phyloP scores from a whole-genome alignment of 2,329 filamentous ascomycete species.

The Penicillium oxalicum region DNA sequence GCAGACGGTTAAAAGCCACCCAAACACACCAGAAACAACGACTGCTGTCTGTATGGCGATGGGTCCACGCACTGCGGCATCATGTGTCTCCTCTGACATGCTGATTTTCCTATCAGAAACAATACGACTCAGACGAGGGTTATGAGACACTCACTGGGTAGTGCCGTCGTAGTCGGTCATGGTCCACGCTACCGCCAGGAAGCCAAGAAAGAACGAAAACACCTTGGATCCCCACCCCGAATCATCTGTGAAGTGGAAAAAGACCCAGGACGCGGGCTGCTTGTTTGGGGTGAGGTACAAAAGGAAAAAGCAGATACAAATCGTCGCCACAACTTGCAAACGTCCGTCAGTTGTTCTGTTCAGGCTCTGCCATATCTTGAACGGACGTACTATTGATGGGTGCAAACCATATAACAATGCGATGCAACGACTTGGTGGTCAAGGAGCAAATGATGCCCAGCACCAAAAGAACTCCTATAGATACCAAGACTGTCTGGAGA shows the following conservation, averaged over 20 bases:
- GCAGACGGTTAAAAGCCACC: constrained; percentile 59
- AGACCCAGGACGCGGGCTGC: constrained; percentile 55
- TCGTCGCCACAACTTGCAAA: constrained; percentile 49
- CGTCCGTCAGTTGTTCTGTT: background rate
- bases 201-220: constrained; percentile 58
- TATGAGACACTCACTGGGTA: constrained; percentile 47
- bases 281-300: constrained; percentile 55
- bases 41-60: constrained; percentile 55
- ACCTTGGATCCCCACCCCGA: constrained; percentile 57
- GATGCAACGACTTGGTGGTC: constrained; percentile 54
- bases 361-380: background rate
- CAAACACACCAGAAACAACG: constrained; percentile 54
- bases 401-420: constrained; percentile 59
- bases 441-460: constrained; percentile 59
- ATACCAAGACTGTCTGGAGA: constrained; percentile 53
- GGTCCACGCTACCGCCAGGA: constrained; percentile 44
- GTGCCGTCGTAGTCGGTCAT: constrained; percentile 66
- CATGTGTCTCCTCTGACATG: constrained; percentile 62
- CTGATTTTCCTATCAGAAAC: constrained; percentile 25
- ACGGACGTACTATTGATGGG: constrained; percentile 53
- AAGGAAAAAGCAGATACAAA: constrained; percentile 55
- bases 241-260: constrained; percentile 55
- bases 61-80: constrained; percentile 56
- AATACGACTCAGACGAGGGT: too few species aligned
- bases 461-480: constrained; percentile 50